Evolutionary conservation across 805 yeast species (phyloP), one percentile per base, ranked within the genome.

Genomic region (Grigorovia transvaalensis): DNA sequence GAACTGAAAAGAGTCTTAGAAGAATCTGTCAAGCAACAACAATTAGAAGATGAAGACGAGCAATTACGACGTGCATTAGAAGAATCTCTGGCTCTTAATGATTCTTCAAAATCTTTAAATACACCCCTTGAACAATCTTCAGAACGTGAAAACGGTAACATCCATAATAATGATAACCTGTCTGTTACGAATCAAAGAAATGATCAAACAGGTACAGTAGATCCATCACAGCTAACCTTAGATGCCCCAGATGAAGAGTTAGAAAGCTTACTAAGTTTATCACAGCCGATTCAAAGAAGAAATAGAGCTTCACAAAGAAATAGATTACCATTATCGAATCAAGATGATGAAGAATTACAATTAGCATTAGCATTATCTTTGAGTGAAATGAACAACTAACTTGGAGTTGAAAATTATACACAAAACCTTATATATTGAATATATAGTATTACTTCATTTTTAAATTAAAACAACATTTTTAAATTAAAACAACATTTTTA

Each of bases 351-450:
- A 50, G 68, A 61, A 23, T 50, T 68, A 44, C 66, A 60, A 44
- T 53, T 68, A 44, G 71, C 70, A 3, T 56, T 64, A 23, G 68
- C 70, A 17, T 52, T 68, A 45, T 68, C 71, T 7, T 48, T 66
- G 46, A 62, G 68, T 50, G 67, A 66, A 52, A 51, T 63, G 47
- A 20, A 43, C 19, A 43, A 43, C 12, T 18, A 12, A 19, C 19
- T 43, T 20, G 27, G 6, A 23, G 27, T 23, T 23, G 27, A 23
- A 23, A 23, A 23, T 23, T 23, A 23, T 4, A 23, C 27, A 6
- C 27, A 23, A 23, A 23, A 23, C 27, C 27, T 23, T 23, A 23
- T 23, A 23, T 23, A 4, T 23, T 4, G 27, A 23, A 23, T 23
- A 23, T 23, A 23, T 23, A 23, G 27, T 23, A 23, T 23, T 23